Percentiles rank a stretch among this genome's conserved stretches.
Evolutionary conservation across 2,329 filamentous ascomycete genomes (phyloP).

Genomic region (Microcera coccophila): DNA sequence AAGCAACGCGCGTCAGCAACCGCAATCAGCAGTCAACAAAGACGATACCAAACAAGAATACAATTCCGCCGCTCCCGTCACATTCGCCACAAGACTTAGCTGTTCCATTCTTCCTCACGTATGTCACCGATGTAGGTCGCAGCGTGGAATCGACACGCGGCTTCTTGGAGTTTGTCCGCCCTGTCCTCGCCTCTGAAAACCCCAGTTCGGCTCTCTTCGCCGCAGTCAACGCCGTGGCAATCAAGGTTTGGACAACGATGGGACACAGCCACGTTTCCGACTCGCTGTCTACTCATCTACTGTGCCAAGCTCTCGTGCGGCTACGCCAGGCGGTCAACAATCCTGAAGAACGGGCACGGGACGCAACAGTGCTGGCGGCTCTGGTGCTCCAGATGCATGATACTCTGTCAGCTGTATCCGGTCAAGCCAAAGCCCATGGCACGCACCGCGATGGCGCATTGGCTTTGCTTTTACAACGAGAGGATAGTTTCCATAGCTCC

Average conservation of each 20-base stretch:
- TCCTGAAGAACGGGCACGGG: neutral
- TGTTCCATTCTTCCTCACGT: slow-evolving; percentile 12
- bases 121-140: slow-evolving; percentile 11
- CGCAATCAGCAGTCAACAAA: neutral
- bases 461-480: slow-evolving; percentile 6
- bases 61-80: neutral
- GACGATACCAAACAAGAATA: neutral
- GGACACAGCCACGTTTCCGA: neutral
- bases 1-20: neutral
- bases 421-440: neutral
- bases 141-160: slow-evolving; percentile 14
- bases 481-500: neutral
- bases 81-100: slow-evolving; percentile 9
- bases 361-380: slow-evolving; percentile 10
- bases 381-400: slow-evolving; percentile 15
- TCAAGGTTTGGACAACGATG: slow-evolving; percentile 9
- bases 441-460: slow-evolving; percentile 12
- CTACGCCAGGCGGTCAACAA: slow-evolving; percentile 3
- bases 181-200: neutral
- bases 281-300: neutral
- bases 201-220: slow-evolving; percentile 5
- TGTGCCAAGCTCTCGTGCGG: slow-evolving; percentile 2
- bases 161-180: slow-evolving; percentile 14
- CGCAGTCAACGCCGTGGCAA: slow-evolving; percentile 5
- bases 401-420: slow-evolving; percentile 8